Conservation (phyloP, 768 basidiomycete species). For the Mycena latifolia region DNA sequence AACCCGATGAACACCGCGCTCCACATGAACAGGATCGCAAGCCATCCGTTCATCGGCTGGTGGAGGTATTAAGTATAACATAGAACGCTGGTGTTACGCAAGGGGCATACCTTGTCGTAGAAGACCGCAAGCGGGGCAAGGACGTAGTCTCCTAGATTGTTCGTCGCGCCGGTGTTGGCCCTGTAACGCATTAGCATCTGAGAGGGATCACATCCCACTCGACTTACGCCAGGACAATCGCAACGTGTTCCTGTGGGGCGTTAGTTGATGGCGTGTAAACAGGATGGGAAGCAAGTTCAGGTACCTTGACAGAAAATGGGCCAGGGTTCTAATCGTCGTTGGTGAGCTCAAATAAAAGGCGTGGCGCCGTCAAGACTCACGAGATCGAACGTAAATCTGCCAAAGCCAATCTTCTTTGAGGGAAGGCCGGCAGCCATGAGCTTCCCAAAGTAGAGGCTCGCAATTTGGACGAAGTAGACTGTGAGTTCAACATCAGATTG, state of each 20-base stretch:
- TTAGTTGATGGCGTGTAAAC: not conserved
- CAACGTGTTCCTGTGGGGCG: slow-evolving; percentile 38
- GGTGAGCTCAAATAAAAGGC: not conserved
- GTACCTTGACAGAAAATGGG: slow-evolving; percentile 38
- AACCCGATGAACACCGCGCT: slow-evolving; percentile 39
- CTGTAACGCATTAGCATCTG: slow-evolving; percentile 16
- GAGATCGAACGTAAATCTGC: slow-evolving; percentile 33
- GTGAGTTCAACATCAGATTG: not conserved
- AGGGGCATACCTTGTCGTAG: slow-evolving; percentile 30
- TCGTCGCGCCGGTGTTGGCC: slow-evolving; percentile 40
- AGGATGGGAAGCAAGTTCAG: not conserved
- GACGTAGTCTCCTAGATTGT: slow-evolving; percentile 43
- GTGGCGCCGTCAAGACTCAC: not conserved
- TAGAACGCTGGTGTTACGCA: not conserved
- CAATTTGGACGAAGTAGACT: slow-evolving; percentile 40
- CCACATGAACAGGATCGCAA: slow-evolving; percentile 43
- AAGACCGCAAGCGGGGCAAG: slow-evolving; percentile 40
- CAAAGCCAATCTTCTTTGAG: slow-evolving; percentile 36
- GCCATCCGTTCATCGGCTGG: slow-evolving; percentile 43
- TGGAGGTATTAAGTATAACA: not conserved
- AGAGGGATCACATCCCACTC: too few species aligned
- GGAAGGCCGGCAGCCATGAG: slow-evolving; percentile 38
- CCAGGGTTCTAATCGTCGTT: slow-evolving; percentile 36
- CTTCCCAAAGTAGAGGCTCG: slow-evolving; percentile 37
- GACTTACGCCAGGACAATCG: slow-evolving; percentile 41